Conservation (phyloP, 306 rosid genomes). For the Morella rubra region DNA sequence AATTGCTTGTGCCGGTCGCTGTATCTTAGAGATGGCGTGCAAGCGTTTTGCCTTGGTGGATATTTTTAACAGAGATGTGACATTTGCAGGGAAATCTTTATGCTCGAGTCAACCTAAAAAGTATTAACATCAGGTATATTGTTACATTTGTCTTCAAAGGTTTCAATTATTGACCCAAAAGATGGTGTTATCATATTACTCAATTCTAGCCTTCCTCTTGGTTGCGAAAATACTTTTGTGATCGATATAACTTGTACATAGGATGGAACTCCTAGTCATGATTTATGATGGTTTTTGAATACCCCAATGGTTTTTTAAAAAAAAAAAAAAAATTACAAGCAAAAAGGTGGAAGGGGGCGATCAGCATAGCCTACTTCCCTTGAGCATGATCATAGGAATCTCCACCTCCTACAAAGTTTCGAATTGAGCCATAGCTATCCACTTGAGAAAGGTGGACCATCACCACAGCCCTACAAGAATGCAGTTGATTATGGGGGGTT, state of each 20-base stretch:
- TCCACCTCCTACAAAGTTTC: no score
- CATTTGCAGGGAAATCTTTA: neutral
- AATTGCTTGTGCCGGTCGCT: neutral
- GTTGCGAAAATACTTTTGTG: neutral
- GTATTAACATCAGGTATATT: neutral
- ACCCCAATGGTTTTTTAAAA: no score
- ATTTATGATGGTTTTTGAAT: no score
- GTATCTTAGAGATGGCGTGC: slow-evolving; percentile 15
- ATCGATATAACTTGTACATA: neutral
- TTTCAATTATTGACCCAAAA: neutral
- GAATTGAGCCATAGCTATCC: no score
- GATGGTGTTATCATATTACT: slow-evolving; percentile 18
- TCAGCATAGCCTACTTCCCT: no score
- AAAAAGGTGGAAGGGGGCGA: no score
- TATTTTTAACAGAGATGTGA: neutral
- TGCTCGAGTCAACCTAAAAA: neutral
- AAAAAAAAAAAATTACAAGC: no score
- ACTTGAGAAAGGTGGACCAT: no score
- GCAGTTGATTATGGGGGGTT: no score
- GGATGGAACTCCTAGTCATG: no score
- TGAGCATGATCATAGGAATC: no score
- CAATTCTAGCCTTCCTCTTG: neutral
- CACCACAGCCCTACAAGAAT: no score
- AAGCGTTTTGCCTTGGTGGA: neutral
- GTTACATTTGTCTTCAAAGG: neutral